phyloP scores from a whole-genome alignment of 1,139 yeast genomes.

The Pichia sp. region DNA sequence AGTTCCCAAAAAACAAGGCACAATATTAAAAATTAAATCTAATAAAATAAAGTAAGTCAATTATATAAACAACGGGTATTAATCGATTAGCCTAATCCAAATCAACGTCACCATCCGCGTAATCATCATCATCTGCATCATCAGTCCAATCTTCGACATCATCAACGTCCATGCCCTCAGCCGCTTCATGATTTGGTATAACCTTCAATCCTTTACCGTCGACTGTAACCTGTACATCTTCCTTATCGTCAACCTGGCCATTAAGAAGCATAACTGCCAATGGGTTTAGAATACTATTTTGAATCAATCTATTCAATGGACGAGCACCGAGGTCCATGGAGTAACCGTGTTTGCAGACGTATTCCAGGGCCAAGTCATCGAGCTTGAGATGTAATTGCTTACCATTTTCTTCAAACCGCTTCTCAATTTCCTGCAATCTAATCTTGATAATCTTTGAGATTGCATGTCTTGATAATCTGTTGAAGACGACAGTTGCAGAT shows the following conservation, averaged over 20 bases:
- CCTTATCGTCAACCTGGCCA: constrained; percentile 86
- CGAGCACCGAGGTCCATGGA: constrained; percentile 95
- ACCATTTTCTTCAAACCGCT: constrained; percentile 77
- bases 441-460: constrained; percentile 87
- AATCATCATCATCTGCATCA: constrained; percentile 47
- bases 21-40: too few species aligned
- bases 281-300: constrained; percentile 75
- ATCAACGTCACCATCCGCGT: constrained; percentile 31
- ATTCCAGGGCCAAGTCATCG: constrained; percentile 69
- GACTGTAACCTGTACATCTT: constrained; percentile 57
- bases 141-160: constrained; percentile 49
- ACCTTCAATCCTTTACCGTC: constrained; percentile 65
- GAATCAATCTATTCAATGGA: constrained; percentile 92
- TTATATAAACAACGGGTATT: too few species aligned
- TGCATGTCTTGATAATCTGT: constrained; percentile 84
- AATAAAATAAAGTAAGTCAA: too few species aligned
- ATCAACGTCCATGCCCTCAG: constrained; percentile 46
- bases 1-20: too few species aligned
- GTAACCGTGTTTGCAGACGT: constrained; percentile 78
- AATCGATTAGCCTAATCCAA: constrained; percentile 22
- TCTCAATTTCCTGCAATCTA: constrained; percentile 75
- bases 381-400: constrained; percentile 66
- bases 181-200: constrained; percentile 77
- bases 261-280: constrained; percentile 83
- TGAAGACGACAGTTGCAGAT: constrained; percentile 85